Conservation (phyloP, 345 rosid species). For the Iberis pinnata region DNA sequence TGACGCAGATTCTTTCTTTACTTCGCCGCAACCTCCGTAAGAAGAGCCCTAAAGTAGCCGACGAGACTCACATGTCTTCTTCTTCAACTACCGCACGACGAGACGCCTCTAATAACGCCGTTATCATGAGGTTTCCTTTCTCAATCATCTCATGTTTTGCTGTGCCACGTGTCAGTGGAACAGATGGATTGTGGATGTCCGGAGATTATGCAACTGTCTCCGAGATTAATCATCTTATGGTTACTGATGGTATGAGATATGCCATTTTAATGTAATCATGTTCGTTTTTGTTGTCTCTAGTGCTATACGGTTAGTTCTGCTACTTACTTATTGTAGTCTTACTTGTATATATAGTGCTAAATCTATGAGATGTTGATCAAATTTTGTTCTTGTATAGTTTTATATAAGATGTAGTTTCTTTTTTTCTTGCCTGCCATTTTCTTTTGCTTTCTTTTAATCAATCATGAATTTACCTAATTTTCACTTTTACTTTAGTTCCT, state of each 20-base stretch:
- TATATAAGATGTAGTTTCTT: neutral
- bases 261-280: slow-evolving; percentile 71
- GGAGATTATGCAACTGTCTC: slow-evolving; percentile 50
- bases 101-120: slow-evolving; percentile 30
- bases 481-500: neutral
- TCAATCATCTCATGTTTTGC: slow-evolving; percentile 62
- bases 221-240: slow-evolving; percentile 83
- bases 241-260: slow-evolving; percentile 82
- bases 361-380: slow-evolving; percentile 18
- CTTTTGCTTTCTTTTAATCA: neutral
- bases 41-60: slow-evolving; percentile 61
- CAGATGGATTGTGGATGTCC: slow-evolving; percentile 67
- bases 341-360: neutral
- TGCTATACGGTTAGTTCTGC: no score
- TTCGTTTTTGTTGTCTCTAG: no score
- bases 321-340: neutral
- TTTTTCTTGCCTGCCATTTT: no score
- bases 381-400: slow-evolving; percentile 16
- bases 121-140: slow-evolving; percentile 43
- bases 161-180: slow-evolving; percentile 53
- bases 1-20: slow-evolving; percentile 34
- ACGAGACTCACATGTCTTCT: slow-evolving; percentile 45
- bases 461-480: neutral
- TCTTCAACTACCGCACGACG: slow-evolving; percentile 2
- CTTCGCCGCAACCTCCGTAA: slow-evolving; percentile 42